phyloP scores from a whole-genome alignment of 768 basidiomycete genomes.

The Lyophyllum decastes region DNA sequence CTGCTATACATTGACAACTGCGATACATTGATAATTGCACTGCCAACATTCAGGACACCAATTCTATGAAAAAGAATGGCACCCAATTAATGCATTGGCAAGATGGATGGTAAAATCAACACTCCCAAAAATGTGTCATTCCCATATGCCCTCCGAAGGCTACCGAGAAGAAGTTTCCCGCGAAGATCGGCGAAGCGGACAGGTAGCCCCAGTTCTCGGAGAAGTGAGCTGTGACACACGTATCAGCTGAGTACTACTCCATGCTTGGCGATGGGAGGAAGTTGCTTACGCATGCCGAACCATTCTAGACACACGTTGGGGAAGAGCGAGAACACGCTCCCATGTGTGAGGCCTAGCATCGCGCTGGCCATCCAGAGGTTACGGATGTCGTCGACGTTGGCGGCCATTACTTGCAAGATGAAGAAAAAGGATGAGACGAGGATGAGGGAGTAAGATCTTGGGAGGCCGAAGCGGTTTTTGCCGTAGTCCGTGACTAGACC shows the following conservation, averaged over 20 bases:
- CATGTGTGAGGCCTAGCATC: constrained; percentile 68
- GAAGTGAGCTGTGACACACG: constrained; percentile 70
- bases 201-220: constrained; percentile 88
- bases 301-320: constrained; percentile 84
- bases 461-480: constrained; percentile 56
- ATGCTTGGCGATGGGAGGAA: not conserved
- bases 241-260: too few relatives aligned
- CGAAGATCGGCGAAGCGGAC: constrained; percentile 71
- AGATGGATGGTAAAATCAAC: too few relatives aligned
- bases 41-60: too few relatives aligned
- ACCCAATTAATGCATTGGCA: too few relatives aligned
- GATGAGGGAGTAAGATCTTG: constrained; percentile 70
- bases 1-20: too few relatives aligned
- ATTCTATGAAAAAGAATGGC: too few relatives aligned
- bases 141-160: too few relatives aligned
- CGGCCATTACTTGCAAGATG: constrained; percentile 66
- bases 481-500: constrained; percentile 71
- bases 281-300: constrained; percentile 79
- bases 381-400: constrained; percentile 54
- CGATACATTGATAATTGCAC: too few relatives aligned
- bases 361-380: constrained; percentile 64
- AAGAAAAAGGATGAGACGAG: constrained; percentile 70
- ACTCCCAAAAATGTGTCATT: too few relatives aligned
- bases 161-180: constrained; percentile 81
- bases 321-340: constrained; percentile 68